Conservation (phyloP, 78 protist species). For the Dictyostelium brefeldianum region DNA sequence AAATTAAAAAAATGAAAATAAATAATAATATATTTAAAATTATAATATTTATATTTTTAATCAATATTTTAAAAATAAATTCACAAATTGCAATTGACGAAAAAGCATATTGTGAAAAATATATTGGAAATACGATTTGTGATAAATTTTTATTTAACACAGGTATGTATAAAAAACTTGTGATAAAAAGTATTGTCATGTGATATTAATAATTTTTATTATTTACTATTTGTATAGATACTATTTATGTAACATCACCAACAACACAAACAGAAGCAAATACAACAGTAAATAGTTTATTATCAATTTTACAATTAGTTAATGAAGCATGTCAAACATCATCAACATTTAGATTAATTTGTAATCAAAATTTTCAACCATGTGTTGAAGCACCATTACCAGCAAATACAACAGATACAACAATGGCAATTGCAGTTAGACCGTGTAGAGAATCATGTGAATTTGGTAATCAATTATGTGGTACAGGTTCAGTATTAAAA, state of each 20-base stretch:
- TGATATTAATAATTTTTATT: background rate
- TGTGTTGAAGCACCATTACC: background rate
- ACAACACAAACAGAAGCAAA: background rate
- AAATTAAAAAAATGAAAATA: no score
- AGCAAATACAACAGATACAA: background rate
- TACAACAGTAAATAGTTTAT: background rate
- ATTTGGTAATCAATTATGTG: background rate
- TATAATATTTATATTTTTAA: no score
- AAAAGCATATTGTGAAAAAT: constrained; percentile 42
- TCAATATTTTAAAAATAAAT: background rate
- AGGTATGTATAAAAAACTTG: constrained; percentile 30
- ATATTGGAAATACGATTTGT: constrained; percentile 1
- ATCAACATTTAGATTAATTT: constrained; percentile 2
- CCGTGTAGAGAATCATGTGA: constrained; percentile 31
- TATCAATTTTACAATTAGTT: background rate
- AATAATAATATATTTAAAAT: no score
- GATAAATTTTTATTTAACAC: constrained; percentile 11
- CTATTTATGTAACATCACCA: constrained; percentile 25
- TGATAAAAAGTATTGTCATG: no score
- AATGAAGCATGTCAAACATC: background rate
- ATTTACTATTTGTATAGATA: background rate
- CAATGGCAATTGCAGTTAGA: background rate
- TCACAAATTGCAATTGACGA: constrained; percentile 15
- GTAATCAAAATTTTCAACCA: constrained; percentile 53
- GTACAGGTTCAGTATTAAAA: background rate